These are phyloP conservation scores for Sporothrix humicola DNA, from an alignment of 2,329 filamentous ascomycete genomes.

Conservation along the genomic window DNA sequence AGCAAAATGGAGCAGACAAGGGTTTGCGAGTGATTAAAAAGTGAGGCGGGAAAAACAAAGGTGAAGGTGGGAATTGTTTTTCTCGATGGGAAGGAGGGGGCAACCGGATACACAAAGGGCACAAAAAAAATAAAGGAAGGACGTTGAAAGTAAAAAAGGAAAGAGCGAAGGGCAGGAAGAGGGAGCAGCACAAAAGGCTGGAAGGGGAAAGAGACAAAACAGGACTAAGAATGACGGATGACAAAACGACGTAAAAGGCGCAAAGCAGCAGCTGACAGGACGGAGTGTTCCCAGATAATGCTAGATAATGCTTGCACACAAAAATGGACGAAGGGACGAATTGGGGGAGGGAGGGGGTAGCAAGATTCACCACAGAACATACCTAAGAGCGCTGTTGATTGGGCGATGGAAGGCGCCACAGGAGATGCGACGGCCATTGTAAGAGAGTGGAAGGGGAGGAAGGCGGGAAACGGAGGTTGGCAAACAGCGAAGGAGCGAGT, in stretches of 20 bases:
- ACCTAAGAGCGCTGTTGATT: slow-evolving; percentile 43
- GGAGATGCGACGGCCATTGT: slow-evolving; percentile 44
- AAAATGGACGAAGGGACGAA: slow-evolving; percentile 7
- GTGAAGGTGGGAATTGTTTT: not conserved
- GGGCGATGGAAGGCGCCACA: slow-evolving; percentile 43
- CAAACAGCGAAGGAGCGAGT: slow-evolving; percentile 18
- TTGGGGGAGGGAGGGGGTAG: not conserved
- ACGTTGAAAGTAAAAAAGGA: slow-evolving; percentile 8
- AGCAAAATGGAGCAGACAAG: not conserved
- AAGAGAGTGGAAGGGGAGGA: not conserved
- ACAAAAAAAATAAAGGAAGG: not conserved
- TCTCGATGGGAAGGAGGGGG: not conserved
- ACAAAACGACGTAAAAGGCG: slow-evolving; percentile 26
- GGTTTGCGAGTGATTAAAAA: not conserved
- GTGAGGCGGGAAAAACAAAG: not conserved
- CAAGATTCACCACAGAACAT: slow-evolving; percentile 36
- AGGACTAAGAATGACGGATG: slow-evolving; percentile 11
- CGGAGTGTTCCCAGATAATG: not conserved
- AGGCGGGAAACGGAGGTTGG: slow-evolving; percentile 15
- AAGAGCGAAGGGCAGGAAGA: slow-evolving; percentile 17
- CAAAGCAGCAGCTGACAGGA: slow-evolving; percentile 26
- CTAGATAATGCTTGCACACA: not conserved
- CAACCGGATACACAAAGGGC: not conserved
- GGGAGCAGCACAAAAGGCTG: not conserved
- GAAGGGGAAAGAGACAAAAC: slow-evolving; percentile 7